These are phyloP conservation scores for Nicotiana benthamiana DNA, from an alignment of 257 asterid genomes.

Conservation along the genomic window DNA sequence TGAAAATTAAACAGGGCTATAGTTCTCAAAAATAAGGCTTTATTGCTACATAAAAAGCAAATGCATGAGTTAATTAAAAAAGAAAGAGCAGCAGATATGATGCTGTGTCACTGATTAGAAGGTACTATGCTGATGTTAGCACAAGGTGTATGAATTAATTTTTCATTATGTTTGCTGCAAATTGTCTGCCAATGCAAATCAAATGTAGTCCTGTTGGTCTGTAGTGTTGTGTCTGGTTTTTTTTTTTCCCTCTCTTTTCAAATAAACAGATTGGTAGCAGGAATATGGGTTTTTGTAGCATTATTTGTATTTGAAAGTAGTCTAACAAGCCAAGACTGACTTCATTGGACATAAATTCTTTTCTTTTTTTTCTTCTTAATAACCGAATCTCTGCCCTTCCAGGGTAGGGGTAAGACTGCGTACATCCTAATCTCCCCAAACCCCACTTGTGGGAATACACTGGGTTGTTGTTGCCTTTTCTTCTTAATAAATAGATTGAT, in stretches of 20 bases:
- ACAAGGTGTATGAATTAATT: background rate
- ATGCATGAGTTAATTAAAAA: no score
- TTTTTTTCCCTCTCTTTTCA: background rate
- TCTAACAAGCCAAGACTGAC: background rate
- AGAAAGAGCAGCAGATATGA: no score
- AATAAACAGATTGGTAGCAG: background rate
- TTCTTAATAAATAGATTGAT: background rate
- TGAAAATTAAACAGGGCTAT: no score
- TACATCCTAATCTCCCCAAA: no score
- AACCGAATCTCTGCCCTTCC: background rate
- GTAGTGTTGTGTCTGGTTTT: background rate
- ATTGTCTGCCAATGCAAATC: background rate
- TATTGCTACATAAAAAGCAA: no score
- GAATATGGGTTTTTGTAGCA: background rate
- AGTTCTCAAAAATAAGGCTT: no score
- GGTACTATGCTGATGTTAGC: background rate
- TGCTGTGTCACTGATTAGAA: background rate
- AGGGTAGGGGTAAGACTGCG: no score
- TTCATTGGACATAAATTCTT: background rate
- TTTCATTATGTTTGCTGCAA: background rate
- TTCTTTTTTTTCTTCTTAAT: background rate
- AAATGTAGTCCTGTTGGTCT: background rate
- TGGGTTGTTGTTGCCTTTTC: background rate
- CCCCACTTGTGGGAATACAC: no score
- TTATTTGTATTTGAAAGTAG: background rate